These are phyloP conservation scores for Phialemoniopsis sp. DNA, from an alignment of 2,329 filamentous ascomycete genomes.

Conservation along the genomic window DNA sequence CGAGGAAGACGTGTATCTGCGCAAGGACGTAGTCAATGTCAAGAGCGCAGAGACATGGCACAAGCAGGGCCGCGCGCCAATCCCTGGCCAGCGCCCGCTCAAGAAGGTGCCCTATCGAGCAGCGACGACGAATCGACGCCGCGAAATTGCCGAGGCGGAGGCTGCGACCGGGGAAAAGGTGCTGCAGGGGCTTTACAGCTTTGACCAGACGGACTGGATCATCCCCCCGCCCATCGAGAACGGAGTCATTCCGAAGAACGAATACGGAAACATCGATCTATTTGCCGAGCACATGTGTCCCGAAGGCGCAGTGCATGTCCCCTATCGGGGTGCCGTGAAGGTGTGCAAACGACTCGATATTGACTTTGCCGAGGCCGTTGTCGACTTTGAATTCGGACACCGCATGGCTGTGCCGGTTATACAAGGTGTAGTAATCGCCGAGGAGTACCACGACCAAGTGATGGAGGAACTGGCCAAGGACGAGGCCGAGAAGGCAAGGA, in stretches of 20 bases:
- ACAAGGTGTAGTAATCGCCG: conserved; percentile 82
- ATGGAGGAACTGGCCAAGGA: conserved; percentile 77
- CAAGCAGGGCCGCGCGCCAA: conserved; percentile 82
- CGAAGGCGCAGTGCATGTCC: conserved; percentile 73
- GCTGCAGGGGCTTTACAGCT: conserved; percentile 79
- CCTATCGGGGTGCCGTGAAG: conserved; percentile 69
- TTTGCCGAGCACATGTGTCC: conserved; percentile 95
- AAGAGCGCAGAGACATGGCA: conserved; percentile 97
- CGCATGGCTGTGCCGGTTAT: conserved; percentile 92
- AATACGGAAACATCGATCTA: conserved; percentile 93
- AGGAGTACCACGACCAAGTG: conserved; percentile 70
- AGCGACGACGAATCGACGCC: conserved; percentile 80
- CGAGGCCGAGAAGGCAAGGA: conserved; percentile 68
- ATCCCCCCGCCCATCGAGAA: conserved; percentile 82
- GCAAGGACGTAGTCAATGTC: conserved; percentile 76
- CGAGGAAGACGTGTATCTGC: conserved; percentile 75
- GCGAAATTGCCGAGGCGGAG: conserved; percentile 84
- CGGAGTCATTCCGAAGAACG: conserved; percentile 88
- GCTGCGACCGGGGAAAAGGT: conserved; percentile 77
- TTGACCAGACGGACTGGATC: conserved; percentile 91
- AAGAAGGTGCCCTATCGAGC: conserved; percentile 89
- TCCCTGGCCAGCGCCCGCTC: conserved; percentile 65
- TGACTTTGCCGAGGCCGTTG: conserved; percentile 90
- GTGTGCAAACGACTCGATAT: conserved; percentile 82
- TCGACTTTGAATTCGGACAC: conserved; percentile 93